Conservation (phyloP, 2,329 filamentous ascomycete species). For the Boeremia lycopersici region DNA sequence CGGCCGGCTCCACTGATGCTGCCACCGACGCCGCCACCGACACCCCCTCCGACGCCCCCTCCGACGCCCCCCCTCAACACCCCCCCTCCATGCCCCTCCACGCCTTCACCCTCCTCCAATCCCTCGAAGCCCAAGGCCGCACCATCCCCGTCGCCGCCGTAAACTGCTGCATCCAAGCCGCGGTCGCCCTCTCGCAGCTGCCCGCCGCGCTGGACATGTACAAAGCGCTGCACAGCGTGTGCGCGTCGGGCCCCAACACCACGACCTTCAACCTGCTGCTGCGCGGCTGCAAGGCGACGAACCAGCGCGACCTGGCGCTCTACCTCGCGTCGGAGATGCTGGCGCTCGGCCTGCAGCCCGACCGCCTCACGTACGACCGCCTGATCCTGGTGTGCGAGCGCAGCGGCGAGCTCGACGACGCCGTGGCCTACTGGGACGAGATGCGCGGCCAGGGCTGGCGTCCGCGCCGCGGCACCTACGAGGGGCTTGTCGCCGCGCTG, state of each 20-base stretch:
- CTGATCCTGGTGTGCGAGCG: slow-evolving; percentile 63
- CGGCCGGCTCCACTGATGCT: background rate
- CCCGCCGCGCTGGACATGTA: slow-evolving; percentile 64
- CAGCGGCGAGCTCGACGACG: slow-evolving; percentile 50
- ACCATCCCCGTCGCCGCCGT: slow-evolving; percentile 58
- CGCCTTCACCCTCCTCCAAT: slow-evolving; percentile 63
- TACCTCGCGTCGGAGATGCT: slow-evolving; percentile 68
- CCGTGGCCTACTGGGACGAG: slow-evolving; percentile 57
- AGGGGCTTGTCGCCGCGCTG: slow-evolving; percentile 20
- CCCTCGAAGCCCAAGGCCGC: slow-evolving; percentile 57
- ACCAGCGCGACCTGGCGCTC: slow-evolving; percentile 62
- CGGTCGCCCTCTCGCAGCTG: slow-evolving; percentile 52
- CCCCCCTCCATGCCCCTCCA: slow-evolving; percentile 45
- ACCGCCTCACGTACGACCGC: slow-evolving; percentile 66
- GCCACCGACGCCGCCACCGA: slow-evolving; percentile 19
- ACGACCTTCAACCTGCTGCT: slow-evolving; percentile 68
- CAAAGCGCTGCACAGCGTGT: slow-evolving; percentile 63
- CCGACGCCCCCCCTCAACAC: slow-evolving; percentile 45
- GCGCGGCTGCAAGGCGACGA: slow-evolving; percentile 51
- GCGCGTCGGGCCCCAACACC: slow-evolving; percentile 52
- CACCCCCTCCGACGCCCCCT: background rate
- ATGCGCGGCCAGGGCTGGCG: slow-evolving; percentile 45
- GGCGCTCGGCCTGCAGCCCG: slow-evolving; percentile 59
- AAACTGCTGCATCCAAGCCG: slow-evolving; percentile 61
- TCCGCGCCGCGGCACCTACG: slow-evolving; percentile 27